These are phyloP conservation scores for Xanthoconium separans DNA, from an alignment of 1,284 basidiomycete species.

Conservation along the genomic window DNA sequence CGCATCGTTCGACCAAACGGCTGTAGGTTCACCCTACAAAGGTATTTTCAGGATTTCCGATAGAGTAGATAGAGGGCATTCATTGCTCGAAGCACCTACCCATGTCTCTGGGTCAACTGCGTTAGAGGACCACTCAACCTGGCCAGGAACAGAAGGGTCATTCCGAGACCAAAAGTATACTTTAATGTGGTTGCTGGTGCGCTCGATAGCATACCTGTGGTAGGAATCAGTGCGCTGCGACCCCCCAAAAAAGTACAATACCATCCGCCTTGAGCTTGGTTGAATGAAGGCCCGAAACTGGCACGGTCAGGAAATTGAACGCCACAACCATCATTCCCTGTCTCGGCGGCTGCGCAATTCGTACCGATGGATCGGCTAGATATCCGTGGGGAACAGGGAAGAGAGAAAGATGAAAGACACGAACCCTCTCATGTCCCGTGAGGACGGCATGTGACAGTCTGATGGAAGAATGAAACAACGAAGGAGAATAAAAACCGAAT, in stretches of 20 bases:
- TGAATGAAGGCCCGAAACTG: constrained; percentile 41
- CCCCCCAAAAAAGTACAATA: constrained; percentile 1
- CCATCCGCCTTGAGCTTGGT: constrained; percentile 41
- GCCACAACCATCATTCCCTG: constrained; percentile 46
- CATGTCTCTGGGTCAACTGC: constrained; percentile 19
- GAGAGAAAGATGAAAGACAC: constrained; percentile 1
- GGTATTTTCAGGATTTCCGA: not conserved
- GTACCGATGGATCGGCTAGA: constrained; percentile 12
- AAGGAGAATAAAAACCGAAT: not conserved
- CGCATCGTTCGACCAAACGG: constrained; percentile 33
- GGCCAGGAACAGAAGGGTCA: constrained; percentile 11
- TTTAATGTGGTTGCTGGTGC: constrained; percentile 14
- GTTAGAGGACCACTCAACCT: constrained; percentile 9
- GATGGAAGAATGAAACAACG: not conserved
- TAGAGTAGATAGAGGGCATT: not conserved
- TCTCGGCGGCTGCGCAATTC: constrained; percentile 28
- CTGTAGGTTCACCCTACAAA: constrained; percentile 35
- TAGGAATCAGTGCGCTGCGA: constrained; percentile 3
- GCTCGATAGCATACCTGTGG: constrained; percentile 27
- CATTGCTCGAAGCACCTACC: constrained; percentile 14
- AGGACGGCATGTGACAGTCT: constrained; percentile 22
- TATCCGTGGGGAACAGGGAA: constrained; percentile 3
- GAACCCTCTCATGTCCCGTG: constrained; percentile 25
- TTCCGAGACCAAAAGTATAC: constrained; percentile 27
- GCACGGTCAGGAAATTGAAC: constrained; percentile 34